Evolutionary conservation across 2,329 filamentous ascomycete genomes (phyloP), one percentile per base, ranked within the genome.

Genomic region (Neopestalotiopsis clavispora): DNA sequence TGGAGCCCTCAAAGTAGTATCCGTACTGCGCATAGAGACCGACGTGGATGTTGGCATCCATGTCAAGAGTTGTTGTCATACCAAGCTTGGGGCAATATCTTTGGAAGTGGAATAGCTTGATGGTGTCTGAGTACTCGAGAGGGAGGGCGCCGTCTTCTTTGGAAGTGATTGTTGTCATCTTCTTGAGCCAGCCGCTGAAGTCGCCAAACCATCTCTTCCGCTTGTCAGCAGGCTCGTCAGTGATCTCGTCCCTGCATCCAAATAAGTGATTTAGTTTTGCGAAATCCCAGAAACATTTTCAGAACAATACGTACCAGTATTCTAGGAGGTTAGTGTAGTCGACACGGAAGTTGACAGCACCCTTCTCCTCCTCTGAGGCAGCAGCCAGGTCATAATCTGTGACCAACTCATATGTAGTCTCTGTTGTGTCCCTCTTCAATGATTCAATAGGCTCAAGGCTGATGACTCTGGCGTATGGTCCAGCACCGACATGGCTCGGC

Each of bases 21-120:
- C 58, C 58, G n/a, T 61, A 61, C 30, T 61, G 58, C 14, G 58
- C 23, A 34, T 61, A 61, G 12, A 61, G 13, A 4, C 58, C 58
- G 17, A 61, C 32, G 30, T 61, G 58, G 10, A 61, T 61, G 13
- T 61, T 61, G 23, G 58, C 58, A 14, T 61, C 58, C 58, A 61
- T n/a, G 5, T 61, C 58, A 10, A 61, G 58, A 7, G 58, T 61
- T 13, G 56, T 58, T 2, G 20, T 58, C 23, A 61, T 13, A 12
- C 32, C 58, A 10, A 61, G 58, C 30, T 61, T 61, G 23, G 58
- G 58, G 30, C 58, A 61, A 12, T 32, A 32, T 34, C 32, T 30
- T 10, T 61, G 58, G 28, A 61, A 61, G 30, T 61, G 58, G 17
- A 61, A 61, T 7, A 61, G 58, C 58, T 61, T 61, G 58, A 61